phyloP scores from a whole-genome alignment of 208 protist genomes.

The Acanthamoeba lenticulata region DNA sequence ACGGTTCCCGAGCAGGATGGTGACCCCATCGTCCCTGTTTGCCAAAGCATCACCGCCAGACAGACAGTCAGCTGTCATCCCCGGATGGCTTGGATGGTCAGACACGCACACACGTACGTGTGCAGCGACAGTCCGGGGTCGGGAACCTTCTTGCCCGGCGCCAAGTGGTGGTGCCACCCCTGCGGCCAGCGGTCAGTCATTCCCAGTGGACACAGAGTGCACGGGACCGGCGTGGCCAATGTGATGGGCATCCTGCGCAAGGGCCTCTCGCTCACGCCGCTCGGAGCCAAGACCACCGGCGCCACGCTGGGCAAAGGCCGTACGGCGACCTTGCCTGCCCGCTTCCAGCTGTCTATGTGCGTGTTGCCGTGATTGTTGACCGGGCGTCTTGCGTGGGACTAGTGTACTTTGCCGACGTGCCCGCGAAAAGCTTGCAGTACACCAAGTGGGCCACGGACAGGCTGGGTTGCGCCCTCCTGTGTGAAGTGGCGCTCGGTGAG shows the following conservation, averaged over 20 bases:
- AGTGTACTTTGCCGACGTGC: conserved; percentile 14
- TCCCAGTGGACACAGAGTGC: not conserved
- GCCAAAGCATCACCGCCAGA: no score
- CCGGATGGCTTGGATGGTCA: not conserved
- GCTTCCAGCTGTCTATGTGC: not conserved
- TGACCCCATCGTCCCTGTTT: no score
- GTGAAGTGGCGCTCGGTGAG: not conserved
- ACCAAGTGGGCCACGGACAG: not conserved
- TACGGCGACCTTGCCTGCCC: not conserved
- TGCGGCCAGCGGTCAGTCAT: not conserved
- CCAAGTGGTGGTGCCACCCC: not conserved
- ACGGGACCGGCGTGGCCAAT: not conserved
- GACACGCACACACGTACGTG: not conserved
- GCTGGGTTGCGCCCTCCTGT: not conserved
- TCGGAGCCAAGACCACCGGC: not conserved
- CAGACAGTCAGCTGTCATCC: not conserved
- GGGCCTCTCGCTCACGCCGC: not conserved
- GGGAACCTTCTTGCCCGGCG: not conserved
- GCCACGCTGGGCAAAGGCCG: not conserved
- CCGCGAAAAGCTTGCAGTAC: not conserved
- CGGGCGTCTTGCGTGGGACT: no score
- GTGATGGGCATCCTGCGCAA: conserved; percentile 33
- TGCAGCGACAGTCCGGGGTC: not conserved
- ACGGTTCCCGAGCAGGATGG: no score
- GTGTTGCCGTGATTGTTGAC: not conserved